phyloP scores from a whole-genome alignment of 2,329 filamentous ascomycete species.

The Geoglossum cookeanum region DNA sequence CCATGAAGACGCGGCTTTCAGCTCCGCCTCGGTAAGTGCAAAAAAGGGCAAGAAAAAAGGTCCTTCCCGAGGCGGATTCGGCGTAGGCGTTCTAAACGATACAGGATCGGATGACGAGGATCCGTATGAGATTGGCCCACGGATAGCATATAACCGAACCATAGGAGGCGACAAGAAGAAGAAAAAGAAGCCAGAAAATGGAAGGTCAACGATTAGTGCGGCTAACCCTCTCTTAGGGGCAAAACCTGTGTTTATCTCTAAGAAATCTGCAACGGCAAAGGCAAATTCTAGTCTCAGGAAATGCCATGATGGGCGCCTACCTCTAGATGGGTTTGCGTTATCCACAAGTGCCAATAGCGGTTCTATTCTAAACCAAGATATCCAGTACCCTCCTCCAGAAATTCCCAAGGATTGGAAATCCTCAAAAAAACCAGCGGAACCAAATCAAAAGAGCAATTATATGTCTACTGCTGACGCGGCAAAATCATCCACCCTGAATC shows the following conservation, averaged over 20 bases:
- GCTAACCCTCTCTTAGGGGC: slow-evolving; percentile 44
- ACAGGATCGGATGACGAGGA: slow-evolving; percentile 91
- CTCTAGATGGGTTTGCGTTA: slow-evolving; percentile 63
- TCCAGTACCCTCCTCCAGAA: slow-evolving; percentile 41
- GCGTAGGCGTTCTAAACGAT: slow-evolving; percentile 78
- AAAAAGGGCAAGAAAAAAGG: slow-evolving; percentile 31
- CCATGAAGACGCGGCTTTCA: slow-evolving; percentile 19
- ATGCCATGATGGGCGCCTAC: slow-evolving; percentile 68
- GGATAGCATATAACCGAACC: slow-evolving; percentile 67
- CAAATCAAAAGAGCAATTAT: slow-evolving; percentile 25
- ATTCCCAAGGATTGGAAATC: slow-evolving; percentile 60
- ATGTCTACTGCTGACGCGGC: slow-evolving; percentile 59
- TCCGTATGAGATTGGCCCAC: slow-evolving; percentile 78
- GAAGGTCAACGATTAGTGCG: slow-evolving; percentile 24
- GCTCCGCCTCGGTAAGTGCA: slow-evolving; percentile 20
- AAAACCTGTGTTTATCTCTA: slow-evolving; percentile 59
- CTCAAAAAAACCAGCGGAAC: slow-evolving; percentile 26
- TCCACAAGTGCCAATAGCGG: slow-evolving; percentile 25
- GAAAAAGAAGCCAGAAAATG: slow-evolving; percentile 34
- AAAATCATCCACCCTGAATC: slow-evolving; percentile 55
- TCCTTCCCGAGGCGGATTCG: slow-evolving; percentile 46
- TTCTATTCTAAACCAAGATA: slow-evolving; percentile 16
- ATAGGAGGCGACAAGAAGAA: slow-evolving; percentile 72
- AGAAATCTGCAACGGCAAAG: slow-evolving; percentile 32
- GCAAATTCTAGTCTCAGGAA: slow-evolving; percentile 35